Evolutionary conservation across 2,329 filamentous ascomycete species (phyloP).

Genomic region (Blumeria graminis): DNA sequence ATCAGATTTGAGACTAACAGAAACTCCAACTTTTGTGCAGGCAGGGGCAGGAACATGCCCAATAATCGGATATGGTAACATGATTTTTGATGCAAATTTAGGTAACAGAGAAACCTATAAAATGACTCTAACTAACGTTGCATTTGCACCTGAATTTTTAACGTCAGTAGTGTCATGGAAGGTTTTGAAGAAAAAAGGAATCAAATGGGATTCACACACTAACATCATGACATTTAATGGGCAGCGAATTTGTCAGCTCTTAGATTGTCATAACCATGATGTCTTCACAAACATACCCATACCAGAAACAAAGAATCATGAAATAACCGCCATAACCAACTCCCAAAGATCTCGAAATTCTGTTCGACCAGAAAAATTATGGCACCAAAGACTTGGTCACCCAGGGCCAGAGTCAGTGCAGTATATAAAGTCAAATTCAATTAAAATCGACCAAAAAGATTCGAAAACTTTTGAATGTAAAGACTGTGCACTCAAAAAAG

Average conservation of each 20-base stretch:
- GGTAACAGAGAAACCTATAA: background rate
- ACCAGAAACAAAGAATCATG: background rate
- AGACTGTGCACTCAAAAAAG: background rate
- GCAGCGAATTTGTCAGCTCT: background rate
- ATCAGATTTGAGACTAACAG: background rate
- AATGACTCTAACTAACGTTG: slow-evolving; percentile 1
- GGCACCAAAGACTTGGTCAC: background rate
- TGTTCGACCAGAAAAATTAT: no score
- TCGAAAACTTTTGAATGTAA: background rate
- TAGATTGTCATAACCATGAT: slow-evolving; percentile 1
- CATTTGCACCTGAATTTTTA: background rate
- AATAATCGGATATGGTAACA: background rate
- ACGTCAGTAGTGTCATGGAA: background rate
- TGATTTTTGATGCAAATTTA: background rate
- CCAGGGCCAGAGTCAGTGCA: background rate
- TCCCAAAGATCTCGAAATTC: no score
- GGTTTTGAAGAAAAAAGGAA: background rate
- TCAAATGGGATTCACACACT: background rate
- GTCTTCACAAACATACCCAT: background rate
- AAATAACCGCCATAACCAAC: no score
- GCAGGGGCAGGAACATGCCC: background rate
- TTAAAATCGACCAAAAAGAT: background rate
- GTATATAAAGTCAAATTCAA: background rate
- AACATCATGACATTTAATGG: background rate
- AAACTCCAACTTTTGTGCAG: background rate